These are phyloP conservation scores for Orbilia ellipsospora DNA, from an alignment of 2,329 filamentous ascomycete species.

Conservation along the genomic window DNA sequence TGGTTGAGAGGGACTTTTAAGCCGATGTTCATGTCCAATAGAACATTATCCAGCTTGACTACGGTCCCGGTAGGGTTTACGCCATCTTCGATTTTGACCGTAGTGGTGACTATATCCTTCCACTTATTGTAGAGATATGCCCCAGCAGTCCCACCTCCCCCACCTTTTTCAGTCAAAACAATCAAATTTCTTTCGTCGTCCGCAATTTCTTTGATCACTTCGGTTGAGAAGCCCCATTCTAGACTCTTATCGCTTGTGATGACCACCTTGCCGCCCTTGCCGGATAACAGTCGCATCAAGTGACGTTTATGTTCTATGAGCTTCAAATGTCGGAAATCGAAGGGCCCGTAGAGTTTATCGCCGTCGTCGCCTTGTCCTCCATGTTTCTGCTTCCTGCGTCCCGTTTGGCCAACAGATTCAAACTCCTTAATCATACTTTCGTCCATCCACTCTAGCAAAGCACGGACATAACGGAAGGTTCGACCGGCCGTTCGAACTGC, in stretches of 20 bases:
- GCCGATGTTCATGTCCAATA: slow-evolving; percentile 72
- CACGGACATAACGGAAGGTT: slow-evolving; percentile 86
- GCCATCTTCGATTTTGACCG: slow-evolving; percentile 39
- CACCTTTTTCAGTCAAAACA: slow-evolving; percentile 81
- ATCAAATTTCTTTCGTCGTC: slow-evolving; percentile 83
- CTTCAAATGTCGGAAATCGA: slow-evolving; percentile 88
- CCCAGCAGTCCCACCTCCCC: slow-evolving; percentile 71
- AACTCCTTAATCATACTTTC: slow-evolving; percentile 93
- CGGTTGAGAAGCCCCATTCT: slow-evolving; percentile 94
- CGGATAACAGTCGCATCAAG: slow-evolving; percentile 74
- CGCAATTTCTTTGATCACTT: slow-evolving; percentile 79
- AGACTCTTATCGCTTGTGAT: slow-evolving; percentile 89
- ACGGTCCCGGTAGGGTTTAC: slow-evolving; percentile 27
- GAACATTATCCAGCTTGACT: slow-evolving; percentile 63
- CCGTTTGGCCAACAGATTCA: slow-evolving; percentile 73
- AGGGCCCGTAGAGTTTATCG: slow-evolving; percentile 72
- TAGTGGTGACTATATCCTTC: slow-evolving; percentile 68
- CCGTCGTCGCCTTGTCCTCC: slow-evolving; percentile 61
- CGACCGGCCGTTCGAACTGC: slow-evolving; percentile 87
- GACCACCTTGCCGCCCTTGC: slow-evolving; percentile 76
- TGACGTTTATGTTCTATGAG: slow-evolving; percentile 84
- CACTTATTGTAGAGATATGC: slow-evolving; percentile 83
- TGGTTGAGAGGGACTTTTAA: slow-evolving; percentile 75
- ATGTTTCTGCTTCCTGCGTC: slow-evolving; percentile 62
- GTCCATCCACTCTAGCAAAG: slow-evolving; percentile 99